Evolutionary conservation across 2,329 filamentous ascomycete species (phyloP), one percentile per base, ranked within the genome.

Genomic region (Xylariaceae sp.): DNA sequence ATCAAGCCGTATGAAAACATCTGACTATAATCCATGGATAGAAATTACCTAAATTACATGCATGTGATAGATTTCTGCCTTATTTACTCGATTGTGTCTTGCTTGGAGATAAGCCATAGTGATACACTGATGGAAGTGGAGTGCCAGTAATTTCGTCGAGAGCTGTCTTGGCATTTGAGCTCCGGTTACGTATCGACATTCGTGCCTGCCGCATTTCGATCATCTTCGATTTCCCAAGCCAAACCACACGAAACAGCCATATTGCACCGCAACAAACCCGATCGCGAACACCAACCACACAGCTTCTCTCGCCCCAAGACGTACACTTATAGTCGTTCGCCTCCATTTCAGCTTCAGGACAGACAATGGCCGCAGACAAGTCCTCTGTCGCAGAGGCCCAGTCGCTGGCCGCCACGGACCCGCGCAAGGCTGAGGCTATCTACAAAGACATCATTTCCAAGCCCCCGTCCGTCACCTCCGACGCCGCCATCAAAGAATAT

Each of bases 361-460:
- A 27, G 44, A 58, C 51, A 39, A 67, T 66, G 64, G 62, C 62
- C 50, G 56, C 58, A 42, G 54, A 53, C 49, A 67, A 61, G 58
- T 58, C 64, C 51, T 62, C 64, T 57, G 85, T 96, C 80, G 83
- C 86, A 72, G 90, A 96, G 80, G 92, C 90, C 69, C 86, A 92
- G 78, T 85, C 87, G 76, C 75, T 92, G 66, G 81, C 82, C 60
- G 90, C 89, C 75, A 80, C 85, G 57, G 83, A 95, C 66, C 87
- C 91, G 58, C 75, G 80, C 64, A 89, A 94, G 77, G 90, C 92
- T 56, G 90, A 95, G 75, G 76, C 81, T 63, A 83, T 89, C 68
- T 97, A 92, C 79, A 90, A 92, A 72, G 86, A 94, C 49, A 88
- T 97, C 67, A 82, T 96, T 59, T 85, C 90, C 46, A 86, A 89